A percentile compares a stretch with the other conserved stretches of the same genome.
Conservation (phyloP, 768 basidiomycete species). For the Termitomyces sp. region DNA sequence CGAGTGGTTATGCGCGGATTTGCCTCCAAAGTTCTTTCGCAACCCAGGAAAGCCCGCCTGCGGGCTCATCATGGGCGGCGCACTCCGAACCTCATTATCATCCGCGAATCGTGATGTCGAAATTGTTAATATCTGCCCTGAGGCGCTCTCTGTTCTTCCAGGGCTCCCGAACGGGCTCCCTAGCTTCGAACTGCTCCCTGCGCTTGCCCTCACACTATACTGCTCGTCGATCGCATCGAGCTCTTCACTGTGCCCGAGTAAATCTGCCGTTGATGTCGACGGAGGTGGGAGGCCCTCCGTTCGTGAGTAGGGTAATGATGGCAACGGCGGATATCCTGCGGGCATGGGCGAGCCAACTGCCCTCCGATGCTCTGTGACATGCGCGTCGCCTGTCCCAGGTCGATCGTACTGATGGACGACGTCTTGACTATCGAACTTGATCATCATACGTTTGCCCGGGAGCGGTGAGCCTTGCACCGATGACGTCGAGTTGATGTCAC, state of each 20-base stretch:
- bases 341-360: conserved; percentile 30
- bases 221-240: conserved; percentile 4
- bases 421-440: conserved; percentile 77
- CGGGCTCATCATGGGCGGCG: conserved; percentile 40
- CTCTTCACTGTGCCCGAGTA: conserved; percentile 26
- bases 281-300: conserved; percentile 13
- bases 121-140: conserved; percentile 27
- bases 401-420: conserved; percentile 72
- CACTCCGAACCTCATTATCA: conserved; percentile 38
- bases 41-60: conserved; percentile 23
- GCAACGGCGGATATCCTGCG: conserved; percentile 31
- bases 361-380: conserved; percentile 42
- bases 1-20: conserved; percentile 23
- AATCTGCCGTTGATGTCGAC: conserved; percentile 14
- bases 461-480: conserved; percentile 30
- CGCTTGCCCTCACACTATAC: conserved; percentile 12
- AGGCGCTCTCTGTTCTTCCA: conserved; percentile 1
- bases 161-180: conserved; percentile 7
- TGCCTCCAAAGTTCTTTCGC: conserved; percentile 18
- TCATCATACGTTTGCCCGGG: conserved; percentile 46
- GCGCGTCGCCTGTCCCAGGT: conserved; percentile 44
- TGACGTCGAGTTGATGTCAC: conserved; percentile 37
- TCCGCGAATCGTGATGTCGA: conserved; percentile 24
- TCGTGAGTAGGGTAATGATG: conserved; percentile 21
- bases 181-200: conserved; percentile 10